Conservation (phyloP, 2,329 filamentous ascomycete genomes). For the Mycocentrospora acerina region DNA sequence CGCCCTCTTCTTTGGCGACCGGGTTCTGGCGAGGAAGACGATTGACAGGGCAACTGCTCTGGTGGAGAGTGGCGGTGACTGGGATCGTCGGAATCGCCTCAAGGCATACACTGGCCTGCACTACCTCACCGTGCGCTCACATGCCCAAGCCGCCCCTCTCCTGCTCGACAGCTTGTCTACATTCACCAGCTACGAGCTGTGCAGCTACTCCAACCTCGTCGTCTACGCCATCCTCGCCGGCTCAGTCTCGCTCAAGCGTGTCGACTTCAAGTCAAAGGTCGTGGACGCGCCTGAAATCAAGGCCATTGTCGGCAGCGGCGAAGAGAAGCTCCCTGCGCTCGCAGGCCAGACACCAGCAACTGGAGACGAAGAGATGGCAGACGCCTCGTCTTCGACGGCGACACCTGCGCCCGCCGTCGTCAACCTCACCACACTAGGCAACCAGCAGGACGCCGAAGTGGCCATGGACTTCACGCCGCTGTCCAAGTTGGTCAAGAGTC, state of each 20-base stretch:
- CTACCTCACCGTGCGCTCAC: conserved; percentile 86
- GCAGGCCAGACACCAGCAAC: conserved; percentile 78
- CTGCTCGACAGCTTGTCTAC: conserved; percentile 96
- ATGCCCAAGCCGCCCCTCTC: conserved; percentile 84
- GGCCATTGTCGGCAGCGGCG: conserved; percentile 86
- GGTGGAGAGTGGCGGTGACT: conserved; percentile 94
- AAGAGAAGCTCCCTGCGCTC: conserved; percentile 83
- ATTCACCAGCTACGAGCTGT: conserved; percentile 98
- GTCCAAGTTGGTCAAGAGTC: conserved; percentile 81
- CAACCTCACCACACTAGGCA: conserved; percentile 84
- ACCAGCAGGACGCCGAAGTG: conserved; percentile 75
- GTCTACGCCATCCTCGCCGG: conserved; percentile 95
- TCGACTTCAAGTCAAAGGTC: conserved; percentile 99
- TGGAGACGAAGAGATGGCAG: conserved; percentile 72
- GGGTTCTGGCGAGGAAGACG: conserved; percentile 87
- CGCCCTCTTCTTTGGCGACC: conserved; percentile 94
- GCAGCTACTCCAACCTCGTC: conserved; percentile 92
- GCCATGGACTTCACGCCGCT: conserved; percentile 88
- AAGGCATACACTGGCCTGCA: conserved; percentile 98
- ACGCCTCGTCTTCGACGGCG: conserved; percentile 53
- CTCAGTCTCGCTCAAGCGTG: conserved; percentile 89
- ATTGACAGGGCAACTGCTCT: conserved; percentile 86
- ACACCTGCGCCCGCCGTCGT: conserved; percentile 68
- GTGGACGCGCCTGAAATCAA: conserved; percentile 98
- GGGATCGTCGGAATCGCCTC: conserved; percentile 95